These are phyloP conservation scores for Ogataea henricii DNA, from an alignment of 805 yeast species.

Conservation along the genomic window DNA sequence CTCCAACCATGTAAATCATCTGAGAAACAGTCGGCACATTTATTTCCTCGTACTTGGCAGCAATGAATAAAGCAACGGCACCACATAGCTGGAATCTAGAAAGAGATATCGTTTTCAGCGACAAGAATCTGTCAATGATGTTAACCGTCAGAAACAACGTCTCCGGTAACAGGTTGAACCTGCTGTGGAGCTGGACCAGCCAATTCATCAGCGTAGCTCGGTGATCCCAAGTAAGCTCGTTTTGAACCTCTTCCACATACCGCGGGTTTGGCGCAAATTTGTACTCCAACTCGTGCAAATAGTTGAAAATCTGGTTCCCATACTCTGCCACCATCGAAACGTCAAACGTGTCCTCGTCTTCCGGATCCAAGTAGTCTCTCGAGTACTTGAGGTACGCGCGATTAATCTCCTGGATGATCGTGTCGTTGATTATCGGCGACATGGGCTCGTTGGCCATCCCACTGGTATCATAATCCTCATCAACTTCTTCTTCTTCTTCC, in stretches of 20 bases:
- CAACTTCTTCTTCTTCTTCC: slow-evolving; percentile 40
- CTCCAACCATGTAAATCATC: slow-evolving; percentile 84
- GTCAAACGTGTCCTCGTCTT: slow-evolving; percentile 83
- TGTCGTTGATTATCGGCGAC: slow-evolving; percentile 55
- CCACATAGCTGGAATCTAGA: slow-evolving; percentile 92
- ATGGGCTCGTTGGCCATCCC: slow-evolving; percentile 45
- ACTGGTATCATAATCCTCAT: slow-evolving; percentile 35
- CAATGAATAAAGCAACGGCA: slow-evolving; percentile 82
- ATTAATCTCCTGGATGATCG: slow-evolving; percentile 52
- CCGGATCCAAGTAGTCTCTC: slow-evolving; percentile 57
- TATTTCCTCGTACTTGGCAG: slow-evolving; percentile 94
- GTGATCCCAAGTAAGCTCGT: slow-evolving; percentile 72
- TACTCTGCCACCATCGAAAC: slow-evolving; percentile 93
- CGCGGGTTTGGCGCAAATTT: slow-evolving; percentile 70
- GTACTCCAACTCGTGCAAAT: slow-evolving; percentile 69
- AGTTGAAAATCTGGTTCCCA: slow-evolving; percentile 81
- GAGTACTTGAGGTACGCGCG: slow-evolving; percentile 54
- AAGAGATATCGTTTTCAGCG: slow-evolving; percentile 70
- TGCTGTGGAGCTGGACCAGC: slow-evolving; percentile 83
- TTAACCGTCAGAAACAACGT: slow-evolving; percentile 81
- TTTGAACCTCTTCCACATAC: slow-evolving; percentile 75
- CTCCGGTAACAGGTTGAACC: slow-evolving; percentile 82
- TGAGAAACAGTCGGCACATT: slow-evolving; percentile 83
- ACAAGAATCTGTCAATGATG: slow-evolving; percentile 81
- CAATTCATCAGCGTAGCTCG: slow-evolving; percentile 85